A percentile compares a stretch with the other conserved stretches of the same genome.
Evolutionary conservation across 495 filamentous ascomycete species (phyloP).

Genomic region (Oidiodendron maius): DNA sequence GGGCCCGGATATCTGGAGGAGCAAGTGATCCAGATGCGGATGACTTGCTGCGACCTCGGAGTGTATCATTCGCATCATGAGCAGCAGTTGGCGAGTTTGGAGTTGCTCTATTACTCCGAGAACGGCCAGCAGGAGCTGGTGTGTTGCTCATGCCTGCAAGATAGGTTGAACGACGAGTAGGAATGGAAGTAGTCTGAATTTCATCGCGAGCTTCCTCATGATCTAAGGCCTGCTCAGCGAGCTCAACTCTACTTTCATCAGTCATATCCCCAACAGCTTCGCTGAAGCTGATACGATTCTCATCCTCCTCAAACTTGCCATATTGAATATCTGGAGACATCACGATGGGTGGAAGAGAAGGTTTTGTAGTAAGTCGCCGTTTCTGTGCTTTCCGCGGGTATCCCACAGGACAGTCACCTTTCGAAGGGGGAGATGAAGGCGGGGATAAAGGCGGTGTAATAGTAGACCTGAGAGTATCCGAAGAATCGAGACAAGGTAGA

Average conservation of each 20-base stretch:
- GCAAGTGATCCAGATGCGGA: not conserved
- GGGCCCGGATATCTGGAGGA: not conserved
- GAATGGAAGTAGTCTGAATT: not conserved
- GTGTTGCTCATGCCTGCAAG: too few relatives aligned
- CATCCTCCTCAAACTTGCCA: not conserved
- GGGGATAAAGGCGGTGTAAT: slow-evolving; percentile 11
- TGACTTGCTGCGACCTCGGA: not conserved
- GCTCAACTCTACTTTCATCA: not conserved
- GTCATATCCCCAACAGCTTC: not conserved
- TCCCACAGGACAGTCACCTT: not conserved
- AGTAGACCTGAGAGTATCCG: not conserved
- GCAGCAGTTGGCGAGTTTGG: not conserved
- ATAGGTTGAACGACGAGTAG: not conserved
- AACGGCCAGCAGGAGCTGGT: too few relatives aligned
- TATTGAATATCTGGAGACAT: not conserved
- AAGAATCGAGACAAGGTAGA: not conserved
- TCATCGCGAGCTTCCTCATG: not conserved
- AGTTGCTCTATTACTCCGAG: not conserved
- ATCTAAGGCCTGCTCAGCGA: not conserved
- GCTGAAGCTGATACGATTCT: not conserved
- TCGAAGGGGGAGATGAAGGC: not conserved
- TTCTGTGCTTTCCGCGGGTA: not conserved
- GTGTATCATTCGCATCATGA: not conserved
- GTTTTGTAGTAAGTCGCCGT: not conserved
- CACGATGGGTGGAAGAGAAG: not conserved